phyloP scores from a whole-genome alignment of 306 rosid genomes.

The Glycine latifolia region DNA sequence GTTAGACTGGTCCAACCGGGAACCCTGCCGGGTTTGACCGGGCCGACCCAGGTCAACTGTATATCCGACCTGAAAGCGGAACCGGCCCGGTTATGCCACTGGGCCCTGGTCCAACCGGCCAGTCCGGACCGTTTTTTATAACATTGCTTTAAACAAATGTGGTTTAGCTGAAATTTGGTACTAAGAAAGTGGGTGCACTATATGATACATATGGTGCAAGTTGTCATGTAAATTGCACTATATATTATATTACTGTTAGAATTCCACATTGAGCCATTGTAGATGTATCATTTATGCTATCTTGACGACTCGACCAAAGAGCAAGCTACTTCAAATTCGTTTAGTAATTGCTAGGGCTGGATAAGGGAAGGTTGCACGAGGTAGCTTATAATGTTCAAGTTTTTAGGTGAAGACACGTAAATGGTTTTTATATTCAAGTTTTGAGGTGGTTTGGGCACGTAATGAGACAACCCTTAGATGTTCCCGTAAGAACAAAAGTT shows the following conservation, averaged over 20 bases:
- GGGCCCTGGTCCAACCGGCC: too few species aligned
- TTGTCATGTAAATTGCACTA: not conserved
- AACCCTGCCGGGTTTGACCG: too few species aligned
- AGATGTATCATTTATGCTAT: not conserved
- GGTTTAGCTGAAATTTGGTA: conserved; percentile 15
- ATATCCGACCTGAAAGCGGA: too few species aligned
- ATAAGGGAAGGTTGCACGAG: conserved; percentile 11
- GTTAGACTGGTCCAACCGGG: too few species aligned
- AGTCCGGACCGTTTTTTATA: too few species aligned
- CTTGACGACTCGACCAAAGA: not conserved
- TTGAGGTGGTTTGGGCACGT: too few species aligned
- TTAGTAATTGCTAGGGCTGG: not conserved
- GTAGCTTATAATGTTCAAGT: not conserved
- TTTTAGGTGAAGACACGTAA: too few species aligned
- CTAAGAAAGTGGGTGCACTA: not conserved
- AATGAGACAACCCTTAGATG: too few species aligned
- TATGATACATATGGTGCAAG: not conserved
- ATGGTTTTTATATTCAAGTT: too few species aligned
- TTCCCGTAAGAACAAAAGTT: too few species aligned
- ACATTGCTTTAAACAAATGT: not conserved
- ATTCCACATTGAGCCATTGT: not conserved
- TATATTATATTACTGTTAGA: not conserved
- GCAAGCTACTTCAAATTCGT: not conserved
- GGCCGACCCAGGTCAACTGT: too few species aligned
- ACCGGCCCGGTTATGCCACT: too few species aligned